Evolutionary conservation across 257 asterid genomes (phyloP), one percentile per base, ranked within the genome.

Genomic region (Solanum gandarillasii): DNA sequence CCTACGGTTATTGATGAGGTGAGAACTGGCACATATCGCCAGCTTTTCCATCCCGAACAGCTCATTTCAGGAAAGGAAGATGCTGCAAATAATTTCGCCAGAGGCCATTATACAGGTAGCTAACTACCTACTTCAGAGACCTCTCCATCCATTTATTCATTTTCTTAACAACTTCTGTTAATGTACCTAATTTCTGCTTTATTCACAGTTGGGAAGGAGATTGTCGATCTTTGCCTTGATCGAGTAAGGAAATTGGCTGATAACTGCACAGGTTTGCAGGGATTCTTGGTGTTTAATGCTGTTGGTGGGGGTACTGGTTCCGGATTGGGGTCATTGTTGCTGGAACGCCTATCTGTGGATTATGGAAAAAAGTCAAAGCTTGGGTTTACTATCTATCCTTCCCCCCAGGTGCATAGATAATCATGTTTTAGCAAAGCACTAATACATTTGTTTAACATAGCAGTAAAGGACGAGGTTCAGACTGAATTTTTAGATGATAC

Each of bases 231-330:
- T 55, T 96, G 98, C 92, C 92, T 95, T 84, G 98, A 95, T 84
- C 93, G 98, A 84, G 94, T 96, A 90, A 89, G 98, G 93, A 96
- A 96, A 93, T 88, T 96, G 92, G 98, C 98, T 74, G 98, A 96
- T 88, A 96, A 96, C 91, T 96, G 98, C 93, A 96, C 98, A 0
- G 98, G 98, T 85, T 88, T 96, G 94, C 98, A 96, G 91, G 98
- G 98, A 21, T 96, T 96, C 88, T 89, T 96, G 93, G 98, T 96
- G 36, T 95, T 95, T 89, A 95, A 82, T 90, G 98, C 98, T 79
- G 98, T 95, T 32, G 98, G 98, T 89, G 98, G 98, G 87, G 98
- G 99, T 89, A 96, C 99, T 87, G 98, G 99, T 87, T 96, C 98
- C 70, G 99, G 98, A 35, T 90, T 95, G 91, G 99, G 99, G 83